Base-by-base conservation (phyloP, 2,329 filamentous ascomycete genomes). In the Biscogniauxia marginata region DNA sequence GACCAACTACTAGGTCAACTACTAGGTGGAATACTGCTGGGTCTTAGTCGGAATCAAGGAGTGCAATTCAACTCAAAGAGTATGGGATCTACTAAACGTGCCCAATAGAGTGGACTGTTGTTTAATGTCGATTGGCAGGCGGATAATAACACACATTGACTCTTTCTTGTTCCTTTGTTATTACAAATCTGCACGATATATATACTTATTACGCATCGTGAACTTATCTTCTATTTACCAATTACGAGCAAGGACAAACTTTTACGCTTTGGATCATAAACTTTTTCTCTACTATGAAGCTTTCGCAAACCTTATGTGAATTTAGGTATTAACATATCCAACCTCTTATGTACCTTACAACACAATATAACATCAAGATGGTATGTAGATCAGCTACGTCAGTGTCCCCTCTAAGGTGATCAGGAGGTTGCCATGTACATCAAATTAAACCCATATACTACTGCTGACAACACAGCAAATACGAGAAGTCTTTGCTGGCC, bases 111-210 rank as follows among this genome's bases (percentile, higher is more conserved):
- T 23, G 49, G 49, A 21, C 16, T 20, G 20, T 19, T 21, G 30
- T 34, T 51, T 22, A 21, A 23, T 20, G 19, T 43, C 34, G 49
- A 51, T 51, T 51, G 49, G 30, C 49, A 34, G 43, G 34, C 19
- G 34, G 24, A 51, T 16, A 34, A 51, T 23, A 43, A 19, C 18
- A 18, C 24, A 21, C 23, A 5, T 39, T 39, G 46, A 24, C 22
- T 49, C 23, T 24, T 49, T 18, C 19, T 11, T 25, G 18, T n/a
- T 23, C 5, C 30, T 39, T n/a, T 9, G 30, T 39, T n/a, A 39
- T 16, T 11, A 16, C 30, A 6, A 39, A 16, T 39, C 30, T 16
- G 30, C 30, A 39, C n/a, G 30, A 39, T 39, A 39, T 39, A 16
- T 16, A 16, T 16, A 39, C 13, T 16, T 39, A 16, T 11, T 30